Conservation (phyloP, 192 early-diverging fungal genomes). For the Helicostylum pulchrum region DNA sequence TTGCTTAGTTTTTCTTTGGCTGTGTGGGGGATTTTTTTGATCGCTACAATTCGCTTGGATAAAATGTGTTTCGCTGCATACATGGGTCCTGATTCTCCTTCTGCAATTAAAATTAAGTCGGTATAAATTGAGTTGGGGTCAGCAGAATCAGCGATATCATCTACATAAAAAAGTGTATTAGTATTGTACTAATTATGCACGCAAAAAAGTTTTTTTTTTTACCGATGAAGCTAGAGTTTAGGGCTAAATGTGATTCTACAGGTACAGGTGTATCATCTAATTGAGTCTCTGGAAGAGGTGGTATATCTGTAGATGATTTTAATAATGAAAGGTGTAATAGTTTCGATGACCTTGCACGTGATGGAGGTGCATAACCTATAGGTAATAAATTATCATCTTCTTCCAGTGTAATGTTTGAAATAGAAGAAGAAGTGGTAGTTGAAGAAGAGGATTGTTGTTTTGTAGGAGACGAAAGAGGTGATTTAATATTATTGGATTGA, state of each 20-base stretch:
- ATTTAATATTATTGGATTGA: conserved; percentile 32
- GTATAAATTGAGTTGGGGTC: conserved; percentile 80
- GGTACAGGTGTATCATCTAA: neutral
- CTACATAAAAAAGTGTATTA: no score
- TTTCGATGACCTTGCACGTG: conserved; percentile 31
- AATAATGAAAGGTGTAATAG: conserved; percentile 15
- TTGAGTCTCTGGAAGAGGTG: neutral
- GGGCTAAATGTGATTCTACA: conserved; percentile 11
- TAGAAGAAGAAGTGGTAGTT: conserved; percentile 2
- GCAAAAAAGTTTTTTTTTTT: no score
- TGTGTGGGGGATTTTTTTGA: conserved; percentile 89
- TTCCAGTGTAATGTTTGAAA: neutral
- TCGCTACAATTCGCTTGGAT: conserved; percentile 55
- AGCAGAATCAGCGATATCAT: conserved; percentile 71
- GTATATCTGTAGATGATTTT: conserved; percentile 4
- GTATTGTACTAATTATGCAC: no score
- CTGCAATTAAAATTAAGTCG: conserved; percentile 87
- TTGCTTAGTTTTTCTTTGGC: conserved; percentile 86
- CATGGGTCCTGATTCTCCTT: conserved; percentile 91
- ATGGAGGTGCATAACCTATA: conserved; percentile 34
- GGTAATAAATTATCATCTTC: conserved; percentile 3
- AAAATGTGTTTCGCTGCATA: conserved; percentile 72
- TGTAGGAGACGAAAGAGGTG: conserved; percentile 13
- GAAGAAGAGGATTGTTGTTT: conserved; percentile 5
- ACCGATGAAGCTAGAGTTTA: conserved; percentile 22